Conservation (phyloP, 2,329 filamentous ascomycete species). For the Claviceps sp. region DNA sequence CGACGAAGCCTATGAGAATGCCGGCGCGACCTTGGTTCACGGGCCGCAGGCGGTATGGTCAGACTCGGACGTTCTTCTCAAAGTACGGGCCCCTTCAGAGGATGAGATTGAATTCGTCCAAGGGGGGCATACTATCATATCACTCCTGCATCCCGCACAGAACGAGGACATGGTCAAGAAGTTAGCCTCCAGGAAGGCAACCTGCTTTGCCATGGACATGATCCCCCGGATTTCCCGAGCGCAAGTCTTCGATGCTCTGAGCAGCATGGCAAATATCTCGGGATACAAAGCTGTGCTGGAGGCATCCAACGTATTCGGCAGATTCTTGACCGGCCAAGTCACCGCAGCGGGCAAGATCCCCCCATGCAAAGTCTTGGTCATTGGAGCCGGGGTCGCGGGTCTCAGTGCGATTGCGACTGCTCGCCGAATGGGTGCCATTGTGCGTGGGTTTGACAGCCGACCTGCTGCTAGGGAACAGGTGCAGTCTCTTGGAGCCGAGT, state of each 20-base stretch:
- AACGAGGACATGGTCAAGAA: constrained; percentile 64
- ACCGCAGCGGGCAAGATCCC: constrained; percentile 86
- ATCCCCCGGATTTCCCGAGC: constrained; percentile 81
- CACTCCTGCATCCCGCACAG: constrained; percentile 70
- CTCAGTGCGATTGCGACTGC: constrained; percentile 80
- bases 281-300: constrained; percentile 87
- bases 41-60: constrained; percentile 55
- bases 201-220: constrained; percentile 83
- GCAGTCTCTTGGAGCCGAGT: constrained; percentile 79
- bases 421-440: constrained; percentile 74
- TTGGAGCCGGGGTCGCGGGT: constrained; percentile 80
- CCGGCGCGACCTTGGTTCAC: constrained; percentile 66
- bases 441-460: constrained; percentile 82
- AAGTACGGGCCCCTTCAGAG: constrained; percentile 62
- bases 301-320: constrained; percentile 77
- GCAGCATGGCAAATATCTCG: constrained; percentile 89
- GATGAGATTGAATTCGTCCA: constrained; percentile 57
- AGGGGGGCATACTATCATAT: constrained; percentile 61
- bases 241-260: constrained; percentile 77
- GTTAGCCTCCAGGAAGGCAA: constrained; percentile 56
- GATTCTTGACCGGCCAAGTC: constrained; percentile 78
- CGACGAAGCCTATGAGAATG: constrained; percentile 62
- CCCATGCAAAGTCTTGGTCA: constrained; percentile 79
- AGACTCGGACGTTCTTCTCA: constrained; percentile 66
- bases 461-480: constrained; percentile 81